Percentiles rank a stretch among this genome's conserved stretches.
Evolutionary conservation across 495 filamentous ascomycete genomes (phyloP).

Genomic region (Penicillium malachiteum): DNA sequence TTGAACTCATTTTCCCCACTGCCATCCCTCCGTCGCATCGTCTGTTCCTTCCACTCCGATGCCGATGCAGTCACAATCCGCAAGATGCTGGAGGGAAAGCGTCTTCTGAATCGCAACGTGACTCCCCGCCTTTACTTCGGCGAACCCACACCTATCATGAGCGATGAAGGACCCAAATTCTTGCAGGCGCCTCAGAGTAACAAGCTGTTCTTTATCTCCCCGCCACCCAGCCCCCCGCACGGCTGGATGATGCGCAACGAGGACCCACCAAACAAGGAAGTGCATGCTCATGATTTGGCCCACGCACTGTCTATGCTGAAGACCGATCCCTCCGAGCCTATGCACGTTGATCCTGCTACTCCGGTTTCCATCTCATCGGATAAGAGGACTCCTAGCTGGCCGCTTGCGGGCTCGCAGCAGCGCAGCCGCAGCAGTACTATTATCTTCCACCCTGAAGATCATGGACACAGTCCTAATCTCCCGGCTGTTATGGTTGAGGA

Average conservation of each 20-base stretch:
- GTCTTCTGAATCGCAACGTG: constrained; percentile 55
- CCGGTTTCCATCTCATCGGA: constrained; percentile 40
- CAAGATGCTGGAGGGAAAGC: constrained; percentile 66
- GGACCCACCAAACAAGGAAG: constrained; percentile 89
- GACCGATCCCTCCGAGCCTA: constrained; percentile 32
- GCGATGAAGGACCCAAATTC: constrained; percentile 58
- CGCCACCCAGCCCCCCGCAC: constrained; percentile 85
- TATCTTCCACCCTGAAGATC: constrained; percentile 73
- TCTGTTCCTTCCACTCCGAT: constrained; percentile 78
- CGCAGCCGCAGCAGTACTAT: constrained; percentile 64
- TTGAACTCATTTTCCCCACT: constrained; percentile 89
- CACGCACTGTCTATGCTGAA: constrained; percentile 70
- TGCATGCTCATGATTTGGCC: constrained; percentile 87
- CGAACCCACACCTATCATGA: constrained; percentile 63
- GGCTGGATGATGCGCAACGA: constrained; percentile 91
- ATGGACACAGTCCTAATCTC: constrained; percentile 72
- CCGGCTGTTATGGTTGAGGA: constrained; percentile 92
- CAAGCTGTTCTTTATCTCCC: constrained; percentile 96
- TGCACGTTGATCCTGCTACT: constrained; percentile 30
- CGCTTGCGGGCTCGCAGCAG: constrained; percentile 30
- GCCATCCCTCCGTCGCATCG: constrained; percentile 87
- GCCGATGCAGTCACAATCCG: constrained; percentile 73
- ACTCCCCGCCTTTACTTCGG: constrained; percentile 86
- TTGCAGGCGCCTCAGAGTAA: constrained; percentile 79
- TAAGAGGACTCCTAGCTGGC: constrained; percentile 42